Evolutionary conservation across 176 grass and related monocot genomes (phyloP).

Genomic region (Guadua angustifolia): DNA sequence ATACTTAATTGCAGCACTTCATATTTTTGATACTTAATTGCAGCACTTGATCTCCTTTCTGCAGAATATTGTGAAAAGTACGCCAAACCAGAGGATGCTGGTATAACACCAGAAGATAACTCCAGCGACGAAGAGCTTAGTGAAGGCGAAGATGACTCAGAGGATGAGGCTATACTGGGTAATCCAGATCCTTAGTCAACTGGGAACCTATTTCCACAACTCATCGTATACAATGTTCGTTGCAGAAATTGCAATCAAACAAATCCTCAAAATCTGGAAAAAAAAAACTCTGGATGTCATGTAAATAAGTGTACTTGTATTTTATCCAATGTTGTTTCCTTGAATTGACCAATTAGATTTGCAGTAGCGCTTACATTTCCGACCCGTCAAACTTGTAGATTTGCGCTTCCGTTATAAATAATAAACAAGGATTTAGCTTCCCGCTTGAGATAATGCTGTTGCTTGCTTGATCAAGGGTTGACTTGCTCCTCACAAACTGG

Average conservation of each 20-base stretch:
- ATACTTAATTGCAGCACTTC: not conserved
- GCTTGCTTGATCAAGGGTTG: not conserved
- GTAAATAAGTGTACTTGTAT: slow-evolving; percentile 71
- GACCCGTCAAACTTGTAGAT: slow-evolving; percentile 2
- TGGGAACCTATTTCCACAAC: slow-evolving; percentile 12
- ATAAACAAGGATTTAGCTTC: slow-evolving; percentile 8
- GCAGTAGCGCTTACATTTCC: not conserved
- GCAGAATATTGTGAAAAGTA: slow-evolving; percentile 84
- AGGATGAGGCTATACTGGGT: slow-evolving; percentile 74
- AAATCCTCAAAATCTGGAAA: slow-evolving; percentile 11
- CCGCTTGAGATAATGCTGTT: not conserved
- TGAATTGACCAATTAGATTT: slow-evolving; percentile 24
- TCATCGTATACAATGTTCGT: slow-evolving; percentile 49
- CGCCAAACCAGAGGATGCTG: slow-evolving; percentile 74
- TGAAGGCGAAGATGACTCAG: slow-evolving; percentile 65
- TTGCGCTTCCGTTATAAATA: slow-evolving; percentile 23
- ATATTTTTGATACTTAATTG: slow-evolving; percentile 4
- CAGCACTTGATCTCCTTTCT: slow-evolving; percentile 10
- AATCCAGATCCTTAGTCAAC: slow-evolving; percentile 73
- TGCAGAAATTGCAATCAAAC: slow-evolving; percentile 55
- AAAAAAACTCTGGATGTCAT: slow-evolving; percentile 46
- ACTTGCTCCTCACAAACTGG: not conserved
- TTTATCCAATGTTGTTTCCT: slow-evolving; percentile 45
- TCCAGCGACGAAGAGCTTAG: slow-evolving; percentile 86
- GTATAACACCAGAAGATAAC: slow-evolving; percentile 67